Evolutionary conservation across 768 basidiomycete species (phyloP).

Genomic region (Paxillus rubicundulus): DNA sequence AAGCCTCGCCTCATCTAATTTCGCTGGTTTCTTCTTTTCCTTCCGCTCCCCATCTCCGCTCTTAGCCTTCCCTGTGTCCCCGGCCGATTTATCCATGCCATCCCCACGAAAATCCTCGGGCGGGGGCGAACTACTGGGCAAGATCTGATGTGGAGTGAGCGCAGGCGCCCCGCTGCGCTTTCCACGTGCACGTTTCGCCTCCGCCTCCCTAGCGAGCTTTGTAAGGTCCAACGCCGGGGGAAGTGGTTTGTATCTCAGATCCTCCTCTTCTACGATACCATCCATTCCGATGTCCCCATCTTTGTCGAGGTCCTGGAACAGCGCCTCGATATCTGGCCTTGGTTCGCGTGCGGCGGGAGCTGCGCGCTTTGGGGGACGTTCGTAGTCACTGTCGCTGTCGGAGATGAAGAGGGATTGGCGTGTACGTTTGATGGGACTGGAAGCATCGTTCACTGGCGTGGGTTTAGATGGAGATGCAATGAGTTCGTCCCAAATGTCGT

Average conservation of each 20-base stretch:
- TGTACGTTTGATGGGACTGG: conserved; percentile 30
- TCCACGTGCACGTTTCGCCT: conserved; percentile 40
- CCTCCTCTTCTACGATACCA: conserved; percentile 42
- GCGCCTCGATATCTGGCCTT: conserved; percentile 36
- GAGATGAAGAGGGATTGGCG: conserved; percentile 54
- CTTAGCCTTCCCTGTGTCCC: conserved; percentile 9
- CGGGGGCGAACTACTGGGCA: conserved; percentile 49
- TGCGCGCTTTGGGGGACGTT: conserved; percentile 26
- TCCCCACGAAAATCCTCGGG: conserved; percentile 22
- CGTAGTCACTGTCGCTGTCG: conserved; percentile 44
- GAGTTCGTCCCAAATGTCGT: conserved; percentile 62
- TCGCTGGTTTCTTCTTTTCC: conserved; percentile 39
- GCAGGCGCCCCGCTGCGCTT: conserved; percentile 20
- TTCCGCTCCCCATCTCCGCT: conserved; percentile 24
- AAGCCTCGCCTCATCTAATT: conserved; percentile 75
- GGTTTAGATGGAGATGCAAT: conserved; percentile 26
- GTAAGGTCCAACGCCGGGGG: conserved; percentile 53
- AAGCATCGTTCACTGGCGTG: conserved; percentile 15
- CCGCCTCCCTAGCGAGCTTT: conserved; percentile 53
- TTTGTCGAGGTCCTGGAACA: conserved; percentile 49
- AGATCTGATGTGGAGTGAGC: conserved; percentile 44
- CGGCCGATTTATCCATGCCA: conserved; percentile 1
- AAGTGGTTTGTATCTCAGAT: conserved; percentile 44
- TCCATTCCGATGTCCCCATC: conserved; percentile 48
- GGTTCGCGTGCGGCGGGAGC: conserved; percentile 14